Evolutionary conservation across 768 basidiomycete genomes (phyloP), one percentile per base, ranked within the genome.

Genomic region (Suillus weaverae): DNA sequence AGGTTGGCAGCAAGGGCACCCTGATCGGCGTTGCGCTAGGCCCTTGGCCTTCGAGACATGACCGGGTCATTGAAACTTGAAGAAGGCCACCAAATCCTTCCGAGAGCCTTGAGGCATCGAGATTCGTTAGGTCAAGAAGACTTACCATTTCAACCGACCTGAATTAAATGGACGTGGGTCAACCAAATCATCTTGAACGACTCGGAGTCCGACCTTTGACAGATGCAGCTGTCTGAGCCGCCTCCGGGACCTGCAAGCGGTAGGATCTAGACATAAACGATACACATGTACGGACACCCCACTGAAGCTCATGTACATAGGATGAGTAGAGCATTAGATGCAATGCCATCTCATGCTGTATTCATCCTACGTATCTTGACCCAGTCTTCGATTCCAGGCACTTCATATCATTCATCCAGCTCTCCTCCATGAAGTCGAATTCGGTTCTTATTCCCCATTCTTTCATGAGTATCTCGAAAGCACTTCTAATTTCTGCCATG

Each of bases 381-480:
- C 72, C 71, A 75, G 30, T 72, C 54, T 1, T 69, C 66, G 0
- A 76, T 74, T 3, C 71, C 74, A 30, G 74, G 71, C 2, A 76
- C 74, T 64, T 70, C 66, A 66, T 76, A 77, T 1, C 26, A 32
- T 77, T 71, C 41, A 69, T 68, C 73, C 74, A 77, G 50, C 68
- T 68, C 54, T 76, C 74, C 26, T 39, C 60, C 60, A 69, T 54
- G 50, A 76, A 71, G 36, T 65, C 59, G 10, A 72, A 68, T 14
- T 65, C 16, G 7, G 66, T 13, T 65, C 67, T 64, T 72, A 77
- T 76, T 1, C 69, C 59, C 76, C 74, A 76, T 62, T 53, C 74
- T 62, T 54, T 66, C 26, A 68, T 32, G 26, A 74, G 54, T 64
- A 72, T 63, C 22, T 59, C 69, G 2, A 77, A 11, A 4, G 36